Conservation (phyloP, 2,329 filamentous ascomycete species). For the Sarocladium brachiariae region DNA sequence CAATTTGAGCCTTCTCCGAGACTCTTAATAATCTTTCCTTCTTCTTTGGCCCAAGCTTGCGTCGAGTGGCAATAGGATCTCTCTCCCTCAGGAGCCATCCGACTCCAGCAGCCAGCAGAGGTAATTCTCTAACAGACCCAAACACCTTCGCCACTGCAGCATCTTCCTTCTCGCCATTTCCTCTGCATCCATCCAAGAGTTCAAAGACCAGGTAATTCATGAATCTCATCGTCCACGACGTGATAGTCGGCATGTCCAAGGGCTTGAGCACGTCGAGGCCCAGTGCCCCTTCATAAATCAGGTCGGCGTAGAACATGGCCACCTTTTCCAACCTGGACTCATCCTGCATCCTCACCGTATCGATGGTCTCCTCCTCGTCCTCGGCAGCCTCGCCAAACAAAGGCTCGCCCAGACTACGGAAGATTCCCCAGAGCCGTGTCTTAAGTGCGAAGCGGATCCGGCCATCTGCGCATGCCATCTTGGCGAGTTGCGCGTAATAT, state of each 20-base stretch:
- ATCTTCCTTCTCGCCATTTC: conserved; percentile 42
- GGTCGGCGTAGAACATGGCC: conserved; percentile 46
- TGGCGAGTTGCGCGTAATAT: conserved; percentile 84
- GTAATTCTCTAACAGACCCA: conserved; percentile 52
- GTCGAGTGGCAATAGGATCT: conserved; percentile 48
- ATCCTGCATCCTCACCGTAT: conserved; percentile 39
- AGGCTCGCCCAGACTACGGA: conserved; percentile 77
- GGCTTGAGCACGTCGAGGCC: conserved; percentile 51
- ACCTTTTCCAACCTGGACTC: conserved; percentile 44
- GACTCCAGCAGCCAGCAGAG: conserved; percentile 65
- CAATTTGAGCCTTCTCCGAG: conserved; percentile 25
- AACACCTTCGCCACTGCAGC: conserved; percentile 60
- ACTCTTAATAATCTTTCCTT: conserved; percentile 34
- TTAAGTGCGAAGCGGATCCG: conserved; percentile 79
- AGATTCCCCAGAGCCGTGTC: conserved; percentile 78
- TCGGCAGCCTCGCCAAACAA: conserved; percentile 60
- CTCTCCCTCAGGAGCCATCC: conserved; percentile 75
- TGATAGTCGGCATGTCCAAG: conserved; percentile 72
- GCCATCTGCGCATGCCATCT: conserved; percentile 67
- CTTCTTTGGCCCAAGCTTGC: conserved; percentile 44
- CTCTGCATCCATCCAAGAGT: conserved; percentile 57
- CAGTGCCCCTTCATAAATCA: conserved; percentile 40
- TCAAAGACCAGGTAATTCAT: conserved; percentile 75
- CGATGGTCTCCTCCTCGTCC: conserved; percentile 48
- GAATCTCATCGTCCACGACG: conserved; percentile 69